Percentiles rank a stretch among this genome's conserved stretches.
phyloP scores from a whole-genome alignment of 352 stramenopile species.

The Blastocystis sp. region DNA sequence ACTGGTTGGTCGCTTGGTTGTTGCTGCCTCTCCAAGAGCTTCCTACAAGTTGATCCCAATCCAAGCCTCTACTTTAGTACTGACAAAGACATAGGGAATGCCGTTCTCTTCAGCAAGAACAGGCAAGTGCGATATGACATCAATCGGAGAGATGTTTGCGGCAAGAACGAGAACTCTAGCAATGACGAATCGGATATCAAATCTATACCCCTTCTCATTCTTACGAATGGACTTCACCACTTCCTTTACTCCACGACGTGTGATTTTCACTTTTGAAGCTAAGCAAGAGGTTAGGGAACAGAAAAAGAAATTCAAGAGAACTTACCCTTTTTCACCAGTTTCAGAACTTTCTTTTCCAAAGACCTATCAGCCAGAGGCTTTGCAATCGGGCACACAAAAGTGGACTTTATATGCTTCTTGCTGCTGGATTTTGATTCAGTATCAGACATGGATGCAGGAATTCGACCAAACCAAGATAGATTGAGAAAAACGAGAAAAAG shows the following conservation, averaged over 20 bases:
- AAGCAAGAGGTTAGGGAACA: slow-evolving; percentile 61
- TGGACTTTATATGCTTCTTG: slow-evolving; percentile 65
- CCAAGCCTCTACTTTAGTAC: slow-evolving; percentile 77
- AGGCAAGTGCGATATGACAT: slow-evolving; percentile 98
- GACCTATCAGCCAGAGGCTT: slow-evolving; percentile 95
- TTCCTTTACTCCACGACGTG: slow-evolving; percentile 97
- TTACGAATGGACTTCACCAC: slow-evolving; percentile 94
- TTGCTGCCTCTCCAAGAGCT: slow-evolving; percentile 82
- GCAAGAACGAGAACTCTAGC: slow-evolving; percentile 88
- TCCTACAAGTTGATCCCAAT: slow-evolving; percentile 1
- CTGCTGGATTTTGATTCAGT: slow-evolving; percentile 16
- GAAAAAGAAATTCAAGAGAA: neutral
- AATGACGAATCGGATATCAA: neutral
- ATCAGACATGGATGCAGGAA: slow-evolving; percentile 24
- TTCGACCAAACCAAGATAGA: neutral
- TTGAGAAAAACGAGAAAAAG: neutral
- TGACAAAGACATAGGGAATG: slow-evolving; percentile 96
- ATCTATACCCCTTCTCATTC: slow-evolving; percentile 81
- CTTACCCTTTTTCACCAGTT: slow-evolving; percentile 80
- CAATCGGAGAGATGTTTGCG: slow-evolving; percentile 97
- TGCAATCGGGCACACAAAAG: slow-evolving; percentile 73
- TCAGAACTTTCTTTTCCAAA: slow-evolving; percentile 80
- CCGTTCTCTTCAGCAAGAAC: slow-evolving; percentile 95
- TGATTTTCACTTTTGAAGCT: slow-evolving; percentile 86
- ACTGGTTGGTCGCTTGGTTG: slow-evolving; percentile 94